These are phyloP conservation scores for Agarophyton chilense DNA, from an alignment of 23 red algal genomes.

Conservation along the genomic window DNA sequence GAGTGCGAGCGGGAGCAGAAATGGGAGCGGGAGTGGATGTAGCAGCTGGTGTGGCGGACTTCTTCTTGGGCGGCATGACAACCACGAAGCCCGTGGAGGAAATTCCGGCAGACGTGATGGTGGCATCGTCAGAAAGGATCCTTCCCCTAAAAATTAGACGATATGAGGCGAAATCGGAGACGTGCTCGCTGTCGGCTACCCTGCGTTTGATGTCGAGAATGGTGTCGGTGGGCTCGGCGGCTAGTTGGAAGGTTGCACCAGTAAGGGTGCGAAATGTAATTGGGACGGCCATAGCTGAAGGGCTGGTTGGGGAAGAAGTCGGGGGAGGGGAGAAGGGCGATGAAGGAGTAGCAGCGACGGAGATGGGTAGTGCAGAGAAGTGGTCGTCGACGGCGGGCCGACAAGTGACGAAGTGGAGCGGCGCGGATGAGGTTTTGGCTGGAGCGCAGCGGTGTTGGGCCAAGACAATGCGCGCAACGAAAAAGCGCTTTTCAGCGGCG, in stretches of 20 bases:
- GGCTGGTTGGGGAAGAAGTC: background rate
- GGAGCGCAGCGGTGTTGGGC: background rate
- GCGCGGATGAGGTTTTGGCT: constrained; percentile 8
- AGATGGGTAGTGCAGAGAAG: background rate
- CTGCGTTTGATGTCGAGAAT: constrained; percentile 68
- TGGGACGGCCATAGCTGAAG: constrained; percentile 27
- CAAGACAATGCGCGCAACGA: background rate
- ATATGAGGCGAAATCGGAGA: constrained; percentile 55
- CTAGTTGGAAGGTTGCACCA: constrained; percentile 74
- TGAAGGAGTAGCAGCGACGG: background rate
- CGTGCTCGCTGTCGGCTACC: constrained; percentile 65
- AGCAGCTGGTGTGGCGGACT: constrained; percentile 11
- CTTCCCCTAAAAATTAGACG: constrained; percentile 89
- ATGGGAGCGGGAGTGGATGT: constrained; percentile 33
- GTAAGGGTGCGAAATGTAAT: constrained; percentile 90
- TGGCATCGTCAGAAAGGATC: constrained; percentile 74
- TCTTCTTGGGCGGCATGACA: constrained; percentile 91
- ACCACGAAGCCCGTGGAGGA: constrained; percentile 85
- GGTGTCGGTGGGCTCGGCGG: constrained; percentile 60
- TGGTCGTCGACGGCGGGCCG: background rate
- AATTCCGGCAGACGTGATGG: constrained; percentile 67
- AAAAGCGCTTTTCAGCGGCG: background rate
- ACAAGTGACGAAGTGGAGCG: background rate
- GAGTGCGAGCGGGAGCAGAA: background rate
- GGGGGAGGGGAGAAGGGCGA: background rate